These are phyloP conservation scores for Penicillium fuscoglaucum DNA, from an alignment of 2,329 filamentous ascomycete genomes.

Conservation along the genomic window DNA sequence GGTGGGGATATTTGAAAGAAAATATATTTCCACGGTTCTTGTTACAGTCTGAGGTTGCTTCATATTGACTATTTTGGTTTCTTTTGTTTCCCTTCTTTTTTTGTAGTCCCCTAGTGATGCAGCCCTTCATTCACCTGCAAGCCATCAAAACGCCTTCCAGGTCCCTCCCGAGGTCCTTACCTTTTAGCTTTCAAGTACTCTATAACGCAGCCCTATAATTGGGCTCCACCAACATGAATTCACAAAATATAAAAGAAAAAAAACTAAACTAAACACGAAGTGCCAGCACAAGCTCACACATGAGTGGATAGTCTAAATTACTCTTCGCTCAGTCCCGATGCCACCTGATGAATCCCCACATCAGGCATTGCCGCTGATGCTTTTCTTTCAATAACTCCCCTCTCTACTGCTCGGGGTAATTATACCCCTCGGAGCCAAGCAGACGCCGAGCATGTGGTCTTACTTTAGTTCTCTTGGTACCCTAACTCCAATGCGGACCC, in stretches of 20 bases:
- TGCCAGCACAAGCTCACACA: constrained; percentile 3
- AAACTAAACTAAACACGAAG: too few relatives aligned
- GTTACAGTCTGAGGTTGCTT: neutral
- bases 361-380: constrained; percentile 11
- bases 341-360: constrained; percentile 17
- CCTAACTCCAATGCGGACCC: neutral
- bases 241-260: neutral
- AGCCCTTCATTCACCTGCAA: neutral
- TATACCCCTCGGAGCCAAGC: constrained; percentile 7
- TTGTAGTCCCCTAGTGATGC: neutral
- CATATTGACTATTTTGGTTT: neutral
- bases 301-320: constrained; percentile 5
- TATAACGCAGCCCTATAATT: neutral
- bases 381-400: neutral
- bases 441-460: constrained; percentile 1
- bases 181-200: neutral
- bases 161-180: neutral
- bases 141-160: neutral
- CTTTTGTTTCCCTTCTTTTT: neutral
- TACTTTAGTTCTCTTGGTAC: neutral
- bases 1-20: neutral
- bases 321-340: neutral
- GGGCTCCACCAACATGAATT: neutral
- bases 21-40: neutral
- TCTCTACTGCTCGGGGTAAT: neutral